Evolutionary conservation across 2,329 filamentous ascomycete genomes (phyloP).

Genomic region (Hypoxylon sp.): DNA sequence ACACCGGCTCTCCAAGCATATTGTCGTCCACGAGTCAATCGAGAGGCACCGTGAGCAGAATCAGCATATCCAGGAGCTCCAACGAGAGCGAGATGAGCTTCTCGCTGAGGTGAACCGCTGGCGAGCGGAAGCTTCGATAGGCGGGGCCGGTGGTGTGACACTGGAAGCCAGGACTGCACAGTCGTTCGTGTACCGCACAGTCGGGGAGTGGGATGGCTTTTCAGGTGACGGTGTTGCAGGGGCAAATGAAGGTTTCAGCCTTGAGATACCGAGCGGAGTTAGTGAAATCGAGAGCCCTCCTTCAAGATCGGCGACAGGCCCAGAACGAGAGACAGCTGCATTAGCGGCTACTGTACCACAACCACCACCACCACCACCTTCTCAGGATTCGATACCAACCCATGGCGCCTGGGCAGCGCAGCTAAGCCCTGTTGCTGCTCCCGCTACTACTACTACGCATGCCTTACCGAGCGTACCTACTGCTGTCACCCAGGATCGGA

Average conservation of each 20-base stretch:
- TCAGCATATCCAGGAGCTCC: conserved; percentile 41
- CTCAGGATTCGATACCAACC: conserved; percentile 18
- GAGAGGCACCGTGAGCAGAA: conserved; percentile 51
- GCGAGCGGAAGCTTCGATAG: conserved; percentile 36
- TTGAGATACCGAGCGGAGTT: conserved; percentile 11
- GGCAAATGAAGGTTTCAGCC: conserved; percentile 15
- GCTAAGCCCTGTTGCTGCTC: conserved; percentile 12
- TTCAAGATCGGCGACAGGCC: conserved; percentile 18
- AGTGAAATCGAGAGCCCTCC: conserved; percentile 18
- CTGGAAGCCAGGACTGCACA: conserved; percentile 24
- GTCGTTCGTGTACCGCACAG: conserved; percentile 27
- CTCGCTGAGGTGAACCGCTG: conserved; percentile 47
- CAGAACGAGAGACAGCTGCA: conserved; percentile 19
- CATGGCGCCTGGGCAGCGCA: conserved; percentile 17
- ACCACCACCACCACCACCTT: conserved; percentile 10
- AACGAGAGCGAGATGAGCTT: conserved; percentile 47
- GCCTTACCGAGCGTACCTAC: conserved; percentile 15
- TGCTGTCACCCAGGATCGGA: conserved; percentile 13
- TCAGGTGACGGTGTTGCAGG: conserved; percentile 14
- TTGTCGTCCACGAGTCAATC: conserved; percentile 58
- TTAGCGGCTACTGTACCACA: conserved; percentile 11
- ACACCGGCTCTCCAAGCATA: conserved; percentile 58
- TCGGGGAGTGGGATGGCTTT: conserved; percentile 16
- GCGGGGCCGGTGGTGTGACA: conserved; percentile 9
- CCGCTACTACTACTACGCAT: conserved; percentile 8